These are phyloP conservation scores for Candida sphagnicola DNA, from an alignment of 805 yeast species.

Conservation along the genomic window DNA sequence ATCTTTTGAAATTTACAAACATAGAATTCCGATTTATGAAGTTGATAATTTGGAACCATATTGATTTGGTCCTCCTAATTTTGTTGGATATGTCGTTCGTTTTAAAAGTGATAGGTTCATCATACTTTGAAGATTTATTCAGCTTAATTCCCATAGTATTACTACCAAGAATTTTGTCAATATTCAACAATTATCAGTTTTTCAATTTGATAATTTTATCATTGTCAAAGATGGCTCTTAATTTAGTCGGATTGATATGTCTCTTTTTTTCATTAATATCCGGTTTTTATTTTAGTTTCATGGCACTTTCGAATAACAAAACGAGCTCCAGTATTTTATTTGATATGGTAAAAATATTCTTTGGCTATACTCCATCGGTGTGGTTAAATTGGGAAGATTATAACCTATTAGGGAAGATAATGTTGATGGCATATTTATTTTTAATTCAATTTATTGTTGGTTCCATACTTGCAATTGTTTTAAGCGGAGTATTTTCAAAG, in stretches of 20 bases:
- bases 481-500: slow-evolving; percentile 38
- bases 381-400: slow-evolving; percentile 54
- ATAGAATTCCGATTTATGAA: slow-evolving; percentile 45
- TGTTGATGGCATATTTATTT: slow-evolving; percentile 48
- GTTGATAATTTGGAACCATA: slow-evolving; percentile 50
- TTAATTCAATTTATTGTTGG: slow-evolving; percentile 52
- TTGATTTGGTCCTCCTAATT: slow-evolving; percentile 40
- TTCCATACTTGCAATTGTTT: slow-evolving; percentile 52
- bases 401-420: slow-evolving; percentile 42
- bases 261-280: slow-evolving; percentile 47
- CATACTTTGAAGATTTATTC: slow-evolving; percentile 28
- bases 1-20: slow-evolving; percentile 36
- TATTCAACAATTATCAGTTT: slow-evolving; percentile 48
- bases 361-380: slow-evolving; percentile 59
- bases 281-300: slow-evolving; percentile 54
- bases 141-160: slow-evolving; percentile 45
- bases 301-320: slow-evolving; percentile 40
- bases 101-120: slow-evolving; percentile 15
- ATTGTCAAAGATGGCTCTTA: slow-evolving; percentile 48
- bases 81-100: slow-evolving; percentile 33
- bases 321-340: slow-evolving; percentile 44
- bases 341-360: slow-evolving; percentile 48
- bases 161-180: slow-evolving; percentile 47
- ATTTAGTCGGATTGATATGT: slow-evolving; percentile 45
- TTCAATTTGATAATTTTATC: slow-evolving; percentile 50